A percentile compares a stretch with the other conserved stretches of the same genome.
Conservation (phyloP, 768 basidiomycete species). For the Pilatotrama ljubarskyi region DNA sequence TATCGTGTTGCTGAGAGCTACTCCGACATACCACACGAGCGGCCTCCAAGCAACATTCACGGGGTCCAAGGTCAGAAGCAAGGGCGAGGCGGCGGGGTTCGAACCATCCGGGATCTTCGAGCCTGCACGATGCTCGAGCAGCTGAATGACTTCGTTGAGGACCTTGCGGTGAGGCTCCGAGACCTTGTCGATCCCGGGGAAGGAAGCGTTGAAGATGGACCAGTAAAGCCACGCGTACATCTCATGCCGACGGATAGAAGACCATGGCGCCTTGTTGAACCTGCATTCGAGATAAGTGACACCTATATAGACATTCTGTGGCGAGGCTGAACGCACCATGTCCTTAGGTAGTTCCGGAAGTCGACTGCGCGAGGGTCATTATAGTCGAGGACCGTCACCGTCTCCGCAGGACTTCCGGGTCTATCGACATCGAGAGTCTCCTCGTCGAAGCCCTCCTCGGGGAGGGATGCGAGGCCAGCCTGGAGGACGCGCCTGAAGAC, state of each 20-base stretch:
- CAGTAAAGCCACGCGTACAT: conserved; percentile 80
- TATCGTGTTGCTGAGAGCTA: conserved; percentile 49
- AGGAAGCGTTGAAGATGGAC: conserved; percentile 71
- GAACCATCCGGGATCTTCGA: conserved; percentile 61
- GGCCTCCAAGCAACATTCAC: conserved; percentile 73
- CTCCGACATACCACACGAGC: conserved; percentile 56
- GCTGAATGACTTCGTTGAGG: conserved; percentile 58
- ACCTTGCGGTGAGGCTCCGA: conserved; percentile 46
- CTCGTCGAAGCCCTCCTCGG: conserved; percentile 54
- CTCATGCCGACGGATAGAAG: conserved; percentile 60
- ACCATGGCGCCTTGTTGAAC: conserved; percentile 80
- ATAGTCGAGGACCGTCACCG: conserved; percentile 53
- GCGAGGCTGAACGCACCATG: conserved; percentile 39
- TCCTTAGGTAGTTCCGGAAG: conserved; percentile 66
- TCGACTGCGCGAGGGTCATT: conserved; percentile 74
- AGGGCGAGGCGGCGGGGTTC: conserved; percentile 49
- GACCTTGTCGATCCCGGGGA: conserved; percentile 52
- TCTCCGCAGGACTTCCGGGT: conserved; percentile 63
- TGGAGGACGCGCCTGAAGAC: conserved; percentile 65
- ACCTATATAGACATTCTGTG: neutral
- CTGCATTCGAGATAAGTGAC: conserved; percentile 37
- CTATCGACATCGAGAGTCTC: conserved; percentile 49
- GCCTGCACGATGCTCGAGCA: conserved; percentile 75
- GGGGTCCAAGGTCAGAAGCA: conserved; percentile 77
- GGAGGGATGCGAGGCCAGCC: conserved; percentile 58